Percentiles rank a stretch among this genome's conserved stretches.
These are phyloP conservation scores for Platanthera guangdongensis DNA, from an alignment of 106 monocot genomes.

Conservation along the genomic window DNA sequence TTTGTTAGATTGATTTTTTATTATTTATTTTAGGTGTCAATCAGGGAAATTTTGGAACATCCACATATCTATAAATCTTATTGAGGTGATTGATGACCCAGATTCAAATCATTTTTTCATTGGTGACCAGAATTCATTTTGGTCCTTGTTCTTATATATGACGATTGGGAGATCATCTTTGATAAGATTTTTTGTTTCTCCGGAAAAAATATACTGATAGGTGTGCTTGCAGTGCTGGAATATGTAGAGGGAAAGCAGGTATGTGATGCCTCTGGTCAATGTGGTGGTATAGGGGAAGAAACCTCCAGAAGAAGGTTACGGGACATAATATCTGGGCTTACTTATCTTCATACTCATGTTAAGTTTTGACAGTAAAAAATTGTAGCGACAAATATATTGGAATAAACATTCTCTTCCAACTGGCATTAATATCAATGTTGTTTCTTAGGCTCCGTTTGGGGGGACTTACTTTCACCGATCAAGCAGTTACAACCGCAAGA, in stretches of 20 bases:
- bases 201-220: background rate
- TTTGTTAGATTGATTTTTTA: background rate
- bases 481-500: too few relatives aligned
- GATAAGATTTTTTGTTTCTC: background rate
- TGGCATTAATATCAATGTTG: background rate
- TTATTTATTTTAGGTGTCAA: conserved; percentile 33
- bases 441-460: too few relatives aligned
- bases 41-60: conserved; percentile 58
- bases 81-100: conserved; percentile 73
- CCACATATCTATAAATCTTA: conserved; percentile 45
- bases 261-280: conserved; percentile 55
- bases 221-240: conserved; percentile 56
- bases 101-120: too few relatives aligned
- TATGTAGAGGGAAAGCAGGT: conserved; percentile 71
- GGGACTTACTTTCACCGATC: too few relatives aligned
- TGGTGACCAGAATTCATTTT: conserved; percentile 18
- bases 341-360: conserved; percentile 95
- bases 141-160: background rate
- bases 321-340: conserved; percentile 73
- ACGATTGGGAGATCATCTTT: background rate
- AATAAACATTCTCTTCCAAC: background rate
- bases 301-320: conserved; percentile 57
- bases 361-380: conserved; percentile 16
- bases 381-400: background rate
- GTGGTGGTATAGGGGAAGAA: conserved; percentile 50